A percentile compares a stretch with the other conserved stretches of the same genome.
phyloP scores from a whole-genome alignment of 2,329 filamentous ascomycete genomes.

The Elsinoe perseae region DNA sequence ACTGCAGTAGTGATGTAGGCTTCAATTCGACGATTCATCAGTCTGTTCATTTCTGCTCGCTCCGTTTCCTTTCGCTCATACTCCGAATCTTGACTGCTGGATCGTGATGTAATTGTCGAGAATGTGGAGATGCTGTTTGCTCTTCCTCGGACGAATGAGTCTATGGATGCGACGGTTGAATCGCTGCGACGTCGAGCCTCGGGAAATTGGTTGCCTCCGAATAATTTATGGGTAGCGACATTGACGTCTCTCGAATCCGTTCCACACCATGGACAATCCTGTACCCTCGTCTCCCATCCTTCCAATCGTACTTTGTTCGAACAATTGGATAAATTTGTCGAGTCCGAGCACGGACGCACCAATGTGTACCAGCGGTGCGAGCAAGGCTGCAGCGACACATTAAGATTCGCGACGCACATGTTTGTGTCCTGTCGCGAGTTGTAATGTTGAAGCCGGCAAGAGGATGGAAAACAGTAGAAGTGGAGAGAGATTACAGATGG shows the following conservation, averaged over 20 bases:
- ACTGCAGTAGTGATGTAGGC: conserved; percentile 26
- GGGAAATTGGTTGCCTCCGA: conserved; percentile 38
- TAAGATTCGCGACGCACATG: conserved; percentile 46
- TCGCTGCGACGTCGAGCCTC: conserved; percentile 18
- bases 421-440: conserved; percentile 14
- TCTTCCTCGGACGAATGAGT: conserved; percentile 11
- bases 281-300: conserved; percentile 44
- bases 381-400: conserved; percentile 41
- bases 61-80: conserved; percentile 20
- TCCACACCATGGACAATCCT: conserved; percentile 42
- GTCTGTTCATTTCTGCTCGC: conserved; percentile 25
- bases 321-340: conserved; percentile 42
- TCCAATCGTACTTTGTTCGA: conserved; percentile 38
- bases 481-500: neutral
- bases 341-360: conserved; percentile 36
- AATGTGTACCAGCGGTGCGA: conserved; percentile 45
- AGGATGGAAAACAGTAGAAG: neutral
- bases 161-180: conserved; percentile 19
- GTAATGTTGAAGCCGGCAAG: neutral
- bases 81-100: conserved; percentile 22
- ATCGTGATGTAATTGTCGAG: conserved; percentile 25
- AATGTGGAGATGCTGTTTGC: conserved; percentile 22
- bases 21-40: conserved; percentile 30
- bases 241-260: conserved; percentile 27
- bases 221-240: conserved; percentile 40